These are phyloP conservation scores for Auxenochlorella pyrenoidosa DNA, from an alignment of 139 green algal species.

Conservation along the genomic window DNA sequence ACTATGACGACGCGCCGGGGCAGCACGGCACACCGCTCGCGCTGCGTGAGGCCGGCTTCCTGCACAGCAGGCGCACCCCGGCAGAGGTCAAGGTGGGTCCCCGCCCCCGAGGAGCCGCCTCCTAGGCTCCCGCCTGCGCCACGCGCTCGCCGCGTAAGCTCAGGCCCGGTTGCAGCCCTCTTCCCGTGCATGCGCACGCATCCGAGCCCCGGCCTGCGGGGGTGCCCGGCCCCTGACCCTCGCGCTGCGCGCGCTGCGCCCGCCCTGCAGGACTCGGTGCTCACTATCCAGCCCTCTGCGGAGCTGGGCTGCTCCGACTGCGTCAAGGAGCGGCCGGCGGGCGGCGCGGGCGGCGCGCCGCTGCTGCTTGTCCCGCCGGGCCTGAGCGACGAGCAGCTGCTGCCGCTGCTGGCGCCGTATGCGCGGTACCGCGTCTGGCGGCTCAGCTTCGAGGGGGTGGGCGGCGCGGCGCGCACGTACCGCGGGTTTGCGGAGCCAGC, in stretches of 20 bases:
- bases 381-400: conserved; percentile 1
- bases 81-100: conserved; percentile 15
- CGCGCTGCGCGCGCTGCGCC: too few species aligned
- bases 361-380: neutral
- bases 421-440: conserved; percentile 26
- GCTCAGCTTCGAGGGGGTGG: conserved; percentile 27
- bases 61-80: conserved; percentile 18
- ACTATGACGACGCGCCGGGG: neutral
- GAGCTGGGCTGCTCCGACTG: conserved; percentile 12
- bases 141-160: neutral
- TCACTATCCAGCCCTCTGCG: conserved; percentile 19
- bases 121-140: too few species aligned
- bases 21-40: neutral
- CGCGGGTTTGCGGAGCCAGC: neutral
- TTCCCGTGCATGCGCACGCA: neutral
- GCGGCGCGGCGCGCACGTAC: neutral
- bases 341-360: neutral
- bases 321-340: neutral
- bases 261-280: conserved; percentile 8
- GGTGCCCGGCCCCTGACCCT: too few species aligned
- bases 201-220: too few species aligned
- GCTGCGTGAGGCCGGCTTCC: conserved; percentile 8
- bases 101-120: too few species aligned
- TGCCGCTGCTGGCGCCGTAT: conserved; percentile 30
- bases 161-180: neutral